A percentile compares a stretch with the other conserved stretches of the same genome.
Evolutionary conservation across 345 rosid species (phyloP).

Genomic region (Bretschneidera sinensis): DNA sequence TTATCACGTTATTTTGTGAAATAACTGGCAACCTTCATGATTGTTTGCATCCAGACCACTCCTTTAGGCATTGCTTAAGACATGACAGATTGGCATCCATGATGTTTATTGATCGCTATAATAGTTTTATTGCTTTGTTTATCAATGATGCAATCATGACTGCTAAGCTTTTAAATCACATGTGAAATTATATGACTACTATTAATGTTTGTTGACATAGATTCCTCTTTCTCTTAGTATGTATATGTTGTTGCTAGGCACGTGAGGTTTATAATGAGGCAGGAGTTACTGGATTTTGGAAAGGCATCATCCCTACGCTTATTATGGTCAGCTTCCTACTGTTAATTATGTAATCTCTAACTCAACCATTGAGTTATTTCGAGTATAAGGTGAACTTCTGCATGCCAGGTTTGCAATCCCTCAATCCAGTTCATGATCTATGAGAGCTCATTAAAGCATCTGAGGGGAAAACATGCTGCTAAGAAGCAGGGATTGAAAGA

Average conservation of each 20-base stretch:
- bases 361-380: constrained; percentile 9
- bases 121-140: too few species aligned
- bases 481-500: constrained; percentile 33
- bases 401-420: constrained; percentile 63
- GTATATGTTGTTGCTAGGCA: constrained; percentile 27
- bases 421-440: constrained; percentile 76
- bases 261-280: constrained; percentile 53
- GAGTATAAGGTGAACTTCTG: constrained; percentile 10
- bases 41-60: too few species aligned
- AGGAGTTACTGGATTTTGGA: constrained; percentile 66
- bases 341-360: background rate
- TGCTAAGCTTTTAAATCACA: too few species aligned
- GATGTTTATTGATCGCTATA: too few species aligned
- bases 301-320: constrained; percentile 67
- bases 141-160: too few species aligned
- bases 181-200: too few species aligned
- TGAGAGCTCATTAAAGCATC: constrained; percentile 48
- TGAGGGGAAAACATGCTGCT: constrained; percentile 40
- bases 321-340: constrained; percentile 46
- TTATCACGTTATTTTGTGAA: too few species aligned
- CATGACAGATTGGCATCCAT: too few species aligned
- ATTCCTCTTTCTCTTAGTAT: background rate
- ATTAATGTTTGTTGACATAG: too few species aligned
- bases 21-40: too few species aligned
- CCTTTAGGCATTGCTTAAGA: too few species aligned